phyloP scores from a whole-genome alignment of 176 grass and related monocot genomes.

The Bolboschoenus planiculmis region DNA sequence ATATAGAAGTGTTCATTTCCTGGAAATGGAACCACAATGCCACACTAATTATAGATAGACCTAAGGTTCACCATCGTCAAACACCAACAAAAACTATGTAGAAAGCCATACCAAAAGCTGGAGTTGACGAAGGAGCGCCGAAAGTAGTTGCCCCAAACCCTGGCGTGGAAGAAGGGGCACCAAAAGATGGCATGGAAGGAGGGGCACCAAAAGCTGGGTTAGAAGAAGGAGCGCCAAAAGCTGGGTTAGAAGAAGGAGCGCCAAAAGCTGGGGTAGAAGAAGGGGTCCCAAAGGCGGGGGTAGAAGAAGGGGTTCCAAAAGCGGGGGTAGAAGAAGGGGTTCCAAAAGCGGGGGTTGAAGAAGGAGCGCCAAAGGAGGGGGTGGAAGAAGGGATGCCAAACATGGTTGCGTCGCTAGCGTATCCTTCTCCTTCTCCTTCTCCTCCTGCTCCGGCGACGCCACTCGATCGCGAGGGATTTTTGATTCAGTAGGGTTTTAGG shows the following conservation, averaged over 20 bases:
- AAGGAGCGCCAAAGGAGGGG: too few species aligned
- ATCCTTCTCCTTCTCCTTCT: background rate
- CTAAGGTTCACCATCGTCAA: background rate
- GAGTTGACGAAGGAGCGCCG: background rate
- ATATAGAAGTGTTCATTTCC: background rate
- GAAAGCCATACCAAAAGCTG: slow-evolving; percentile 8
- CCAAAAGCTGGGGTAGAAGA: slow-evolving; percentile 22
- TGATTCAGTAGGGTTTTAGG: background rate
- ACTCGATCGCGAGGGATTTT: background rate
- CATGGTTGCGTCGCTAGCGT: background rate
- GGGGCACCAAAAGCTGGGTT: slow-evolving; percentile 32
- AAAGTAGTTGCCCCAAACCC: too few species aligned
- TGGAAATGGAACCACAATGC: background rate
- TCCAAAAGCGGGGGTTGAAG: slow-evolving; percentile 17
- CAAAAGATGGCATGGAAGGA: slow-evolving; percentile 16
- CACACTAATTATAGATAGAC: background rate
- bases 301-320: slow-evolving; percentile 18
- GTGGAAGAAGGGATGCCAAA: slow-evolving; percentile 27
- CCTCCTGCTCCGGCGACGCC: slow-evolving; percentile 1
- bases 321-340: background rate
- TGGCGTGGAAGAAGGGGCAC: background rate
- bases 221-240: slow-evolving; percentile 24
- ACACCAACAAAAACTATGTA: background rate
- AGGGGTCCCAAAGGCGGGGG: slow-evolving; percentile 27
- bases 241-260: background rate